Conservation (phyloP, 2,329 filamentous ascomycete species). For the Phaeophleospora eucalypticola region DNA sequence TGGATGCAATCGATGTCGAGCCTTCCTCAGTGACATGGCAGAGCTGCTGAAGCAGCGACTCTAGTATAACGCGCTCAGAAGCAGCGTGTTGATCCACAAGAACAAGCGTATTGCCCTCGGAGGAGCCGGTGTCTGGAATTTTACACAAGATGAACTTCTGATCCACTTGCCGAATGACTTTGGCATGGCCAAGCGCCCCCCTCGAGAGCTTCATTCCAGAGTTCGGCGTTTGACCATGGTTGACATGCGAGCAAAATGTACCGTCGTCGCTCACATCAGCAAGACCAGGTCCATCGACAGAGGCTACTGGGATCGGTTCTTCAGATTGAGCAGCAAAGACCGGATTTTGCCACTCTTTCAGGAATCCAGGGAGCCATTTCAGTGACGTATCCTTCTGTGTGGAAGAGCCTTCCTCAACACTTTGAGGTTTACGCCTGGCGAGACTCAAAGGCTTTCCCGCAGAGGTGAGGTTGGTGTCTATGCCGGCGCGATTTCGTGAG, state of each 20-base stretch:
- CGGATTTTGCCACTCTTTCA: conserved; percentile 70
- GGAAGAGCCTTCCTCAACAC: background rate
- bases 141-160: conserved; percentile 79
- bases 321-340: conserved; percentile 55
- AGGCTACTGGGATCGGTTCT: conserved; percentile 22
- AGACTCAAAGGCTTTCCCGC: conserved; percentile 34
- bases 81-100: conserved; percentile 93
- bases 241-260: conserved; percentile 11
- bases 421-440: conserved; percentile 16
- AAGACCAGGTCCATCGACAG: conserved; percentile 20
- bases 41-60: conserved; percentile 62
- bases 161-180: conserved; percentile 79
- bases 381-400: background rate
- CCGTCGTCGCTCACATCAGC: conserved; percentile 9
- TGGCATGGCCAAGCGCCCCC: conserved; percentile 54
- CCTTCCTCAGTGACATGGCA: conserved; percentile 35
- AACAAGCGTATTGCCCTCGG: conserved; percentile 50
- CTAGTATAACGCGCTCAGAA: conserved; percentile 80
- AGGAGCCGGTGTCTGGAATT: conserved; percentile 34
- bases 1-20: conserved; percentile 3
- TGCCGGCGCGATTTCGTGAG: conserved; percentile 19
- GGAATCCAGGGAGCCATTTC: conserved; percentile 57
- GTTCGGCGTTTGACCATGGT: background rate
- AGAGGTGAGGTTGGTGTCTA: conserved; percentile 23
- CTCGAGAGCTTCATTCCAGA: conserved; percentile 54